Evolutionary conservation across 1,284 basidiomycete genomes (phyloP), one percentile per base, ranked within the genome.

Genomic region (Apiotrichum porosum): DNA sequence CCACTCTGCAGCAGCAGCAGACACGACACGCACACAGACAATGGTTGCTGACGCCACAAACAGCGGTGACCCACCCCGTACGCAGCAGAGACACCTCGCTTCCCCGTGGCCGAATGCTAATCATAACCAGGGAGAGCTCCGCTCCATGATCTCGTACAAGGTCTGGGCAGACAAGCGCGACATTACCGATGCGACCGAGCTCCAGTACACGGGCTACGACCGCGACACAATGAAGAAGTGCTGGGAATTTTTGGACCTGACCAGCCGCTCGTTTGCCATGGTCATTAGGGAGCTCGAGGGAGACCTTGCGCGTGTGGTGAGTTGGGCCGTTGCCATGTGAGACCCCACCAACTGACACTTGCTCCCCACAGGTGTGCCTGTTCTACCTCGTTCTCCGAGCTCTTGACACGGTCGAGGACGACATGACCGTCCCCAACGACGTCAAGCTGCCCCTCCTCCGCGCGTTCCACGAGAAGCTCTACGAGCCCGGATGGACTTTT

Each of bases 221-320:
- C 78, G 90, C 51, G 68, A 79, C 47, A 77, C 81, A 1, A 99
- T 98, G 94, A 80, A 83, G 47, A 78, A 82, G 40, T 97, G 92
- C 68, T 98, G 93, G 94, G 75, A 81, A 5, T 85, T 94, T 63
- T 77, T 98, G 47, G 92, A 97, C 77, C 58, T 79, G 71, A 95
- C 93, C 10, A 91, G 88, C 59, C 77, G 93, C 52, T 90, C 85
- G 73, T 99, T 97, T 62, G 80, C 91, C 4, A 84, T 88, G 9
- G 94, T 98, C 59, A 93, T 97, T 69, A 97, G 95, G 75, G 90
- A 97, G 75, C 77, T 98, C 12, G 92, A 98, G 42, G 94, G 92
- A 2, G 94, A 97, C 67, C 77, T 98, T 50, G 89, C 91, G 4
- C 78, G 94, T 51, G 86, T 87, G 38, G 92, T 93, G 63, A 75